Evolutionary conservation across 2,329 filamentous ascomycete genomes (phyloP), one percentile per base, ranked within the genome.

Genomic region (Anisogramma anomala): DNA sequence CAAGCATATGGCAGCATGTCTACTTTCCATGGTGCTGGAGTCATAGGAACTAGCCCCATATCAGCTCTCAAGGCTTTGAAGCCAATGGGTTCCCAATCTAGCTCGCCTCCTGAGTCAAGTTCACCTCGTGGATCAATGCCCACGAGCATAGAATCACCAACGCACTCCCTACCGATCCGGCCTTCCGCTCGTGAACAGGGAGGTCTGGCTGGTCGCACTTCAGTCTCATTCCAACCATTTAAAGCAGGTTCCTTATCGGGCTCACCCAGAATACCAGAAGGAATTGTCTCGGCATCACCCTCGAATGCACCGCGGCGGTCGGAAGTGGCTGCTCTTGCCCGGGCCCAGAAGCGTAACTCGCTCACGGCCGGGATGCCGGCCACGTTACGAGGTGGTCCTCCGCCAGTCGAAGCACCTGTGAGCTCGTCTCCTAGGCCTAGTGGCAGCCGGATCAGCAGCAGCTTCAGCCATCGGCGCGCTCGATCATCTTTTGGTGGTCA

Each of bases 201-300:
- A 32, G 67, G 65, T 17, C 54, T 72, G 35, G 71, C 71, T 39
- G 74, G 87, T 52, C 77, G 86, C 39, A 80, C 84, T 6, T 95
- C 86, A 0, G 76, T 94, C 17, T 93, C 85, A 1, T 94, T 95
- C 53, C 85, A 93, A 52, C 88, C 89, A 0, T 98, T 98, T 67
- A 98, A 98, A 61, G 85, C 88, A 11, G 89, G 89, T 9, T 93
- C 89, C 1, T 68, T 96, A n/a, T 94, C 88, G 2, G 86, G 84
- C 3, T 95, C 88, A 4, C 89, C 88, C 0, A 65, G 70, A 22
- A 57, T 65, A 6, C 56, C 61, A 2, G 72, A 75, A 10, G 57
- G 62, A 11, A 73, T 75, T 36, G 56, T 66, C 2, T 70, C 74
- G 11, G 64, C 69, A 23, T 80, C 77, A 3, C 71, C 74, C 2